Conservation (phyloP, 495 filamentous ascomycete genomes). For the Aspergillus sparsus region DNA sequence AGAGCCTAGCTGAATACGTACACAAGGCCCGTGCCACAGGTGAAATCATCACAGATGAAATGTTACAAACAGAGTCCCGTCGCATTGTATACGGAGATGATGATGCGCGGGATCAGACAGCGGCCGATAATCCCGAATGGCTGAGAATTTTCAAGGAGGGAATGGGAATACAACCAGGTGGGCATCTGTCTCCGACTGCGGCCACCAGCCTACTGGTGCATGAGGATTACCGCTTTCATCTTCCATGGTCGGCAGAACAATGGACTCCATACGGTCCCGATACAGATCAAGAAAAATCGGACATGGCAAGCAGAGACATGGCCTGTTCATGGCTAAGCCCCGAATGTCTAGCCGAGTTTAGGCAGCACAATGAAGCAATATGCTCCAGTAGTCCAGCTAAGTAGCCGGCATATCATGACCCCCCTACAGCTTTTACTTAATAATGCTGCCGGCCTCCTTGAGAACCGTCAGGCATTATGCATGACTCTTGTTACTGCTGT, state of each 20-base stretch:
- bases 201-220: not conserved
- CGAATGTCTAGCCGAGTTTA: slow-evolving; percentile 23
- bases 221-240: not conserved
- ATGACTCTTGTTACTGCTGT: too few species aligned
- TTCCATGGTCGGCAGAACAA: not conserved
- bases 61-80: slow-evolving; percentile 56
- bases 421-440: too few species aligned
- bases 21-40: slow-evolving; percentile 37
- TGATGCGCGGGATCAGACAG: slow-evolving; percentile 65
- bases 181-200: not conserved
- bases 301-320: slow-evolving; percentile 5
- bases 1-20: slow-evolving; percentile 46
- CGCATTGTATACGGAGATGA: slow-evolving; percentile 60
- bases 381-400: too few species aligned
- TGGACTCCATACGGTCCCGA: not conserved
- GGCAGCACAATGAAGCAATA: too few species aligned
- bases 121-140: slow-evolving; percentile 58
- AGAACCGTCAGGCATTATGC: too few species aligned
- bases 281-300: not conserved
- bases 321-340: slow-evolving; percentile 26
- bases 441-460: too few species aligned
- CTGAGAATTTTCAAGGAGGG: slow-evolving; percentile 56
- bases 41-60: slow-evolving; percentile 49
- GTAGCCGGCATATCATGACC: too few species aligned
- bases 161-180: slow-evolving; percentile 15